Base-by-base conservation (phyloP, 768 basidiomycete species). In the Suillus weaverae region DNA sequence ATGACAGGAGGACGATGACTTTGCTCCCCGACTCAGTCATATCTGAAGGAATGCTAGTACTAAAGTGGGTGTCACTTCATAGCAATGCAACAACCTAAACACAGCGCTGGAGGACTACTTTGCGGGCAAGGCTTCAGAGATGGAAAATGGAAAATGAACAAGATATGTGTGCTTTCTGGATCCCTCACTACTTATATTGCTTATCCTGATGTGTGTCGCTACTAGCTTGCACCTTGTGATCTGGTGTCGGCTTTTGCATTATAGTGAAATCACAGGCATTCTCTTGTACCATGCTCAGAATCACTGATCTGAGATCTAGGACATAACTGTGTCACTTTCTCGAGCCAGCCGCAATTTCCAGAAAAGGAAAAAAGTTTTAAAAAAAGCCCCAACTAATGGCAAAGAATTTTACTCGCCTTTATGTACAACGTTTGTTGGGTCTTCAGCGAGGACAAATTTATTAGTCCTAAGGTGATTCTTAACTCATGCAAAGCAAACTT, bases 381-480 rank as follows among this genome's bases (percentile, higher is more conserved):
- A 18, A 22, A n/a, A n/a, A 22, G 5, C n/a, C 11, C 2, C 44
- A n/a, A 22, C 44, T 4, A 13, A 46, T 46, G 11, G n/a, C 44
- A n/a, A 11, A 22, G 44, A 5, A 5, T 22, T 63, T 32, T 43
- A 38, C 13, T 72, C 67, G 30, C 33, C 57, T 20, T 48, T 35
- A 14, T 60, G 63, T 18, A 35, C 38, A 48, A 51, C 64, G 13
- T 59, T 63, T 14, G 6, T 5, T 20, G 67, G 62, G 32, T 18
- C 54, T 53, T 5, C 65, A 18, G 63, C 5, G 68, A 63, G 26
- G 56, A 61, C 2, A 67, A 69, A 4, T 68, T 62, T 32, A 20
- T 36, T n/a, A 33, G 68, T 0, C 50, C 46, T 26, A 70, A 74
- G 70, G 74, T 73, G 18, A 14, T 30, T 18, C 61, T 14, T 13